phyloP scores from a whole-genome alignment of 805 yeast genomes.

The Yarrowia sp. region DNA sequence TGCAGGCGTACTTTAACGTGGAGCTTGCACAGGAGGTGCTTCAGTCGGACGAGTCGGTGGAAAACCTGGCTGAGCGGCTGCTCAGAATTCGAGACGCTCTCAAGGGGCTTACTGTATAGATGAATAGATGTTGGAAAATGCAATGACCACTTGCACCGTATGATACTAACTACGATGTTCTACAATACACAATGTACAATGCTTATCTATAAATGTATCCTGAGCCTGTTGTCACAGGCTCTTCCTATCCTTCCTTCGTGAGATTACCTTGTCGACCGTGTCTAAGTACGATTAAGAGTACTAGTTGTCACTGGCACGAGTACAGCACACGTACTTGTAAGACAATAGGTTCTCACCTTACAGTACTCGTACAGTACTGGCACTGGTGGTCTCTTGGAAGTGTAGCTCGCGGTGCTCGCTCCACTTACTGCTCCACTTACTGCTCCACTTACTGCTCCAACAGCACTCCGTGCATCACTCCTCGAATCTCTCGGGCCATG shows the following conservation, averaged over 20 bases:
- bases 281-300: too few relatives aligned
- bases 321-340: too few relatives aligned
- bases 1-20: conserved; percentile 35
- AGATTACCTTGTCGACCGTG: too few relatives aligned
- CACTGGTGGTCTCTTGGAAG: too few relatives aligned
- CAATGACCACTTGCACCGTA: too few relatives aligned
- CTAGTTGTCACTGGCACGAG: too few relatives aligned
- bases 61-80: conserved; percentile 34
- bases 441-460: background rate
- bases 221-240: background rate
- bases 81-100: conserved; percentile 34
- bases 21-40: conserved; percentile 45
- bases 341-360: too few relatives aligned
- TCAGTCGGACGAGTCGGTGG: conserved; percentile 40
- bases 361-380: too few relatives aligned
- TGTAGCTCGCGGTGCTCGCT: too few relatives aligned
- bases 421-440: too few relatives aligned
- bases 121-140: too few relatives aligned
- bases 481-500: conserved; percentile 45
- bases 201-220: background rate
- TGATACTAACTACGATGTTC: too few relatives aligned
- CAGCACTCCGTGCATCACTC: conserved; percentile 45
- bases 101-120: background rate
- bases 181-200: background rate
- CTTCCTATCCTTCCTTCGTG: background rate